Evolutionary conservation across 1,284 basidiomycete species (phyloP), one percentile per base, ranked within the genome.

Genomic region (Coriolopsis trogii): DNA sequence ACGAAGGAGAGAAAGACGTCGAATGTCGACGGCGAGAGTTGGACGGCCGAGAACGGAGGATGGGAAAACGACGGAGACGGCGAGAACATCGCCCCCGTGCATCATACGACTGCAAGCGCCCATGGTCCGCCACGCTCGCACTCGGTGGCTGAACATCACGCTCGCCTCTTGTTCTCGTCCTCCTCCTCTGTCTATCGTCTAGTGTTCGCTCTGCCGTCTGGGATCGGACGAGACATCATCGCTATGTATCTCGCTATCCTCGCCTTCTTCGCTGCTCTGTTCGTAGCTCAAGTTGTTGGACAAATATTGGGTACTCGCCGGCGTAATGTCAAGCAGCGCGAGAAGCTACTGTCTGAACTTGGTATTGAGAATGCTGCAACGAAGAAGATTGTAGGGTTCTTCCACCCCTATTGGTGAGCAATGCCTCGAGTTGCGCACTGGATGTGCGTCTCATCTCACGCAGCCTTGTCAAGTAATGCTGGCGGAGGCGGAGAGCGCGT

Each of bases 401-500:
- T 97, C 69, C 95, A 98, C 72, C 95, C 95, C 0, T 98, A 95
- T 71, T 97, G 94, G 93, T 95, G 63, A 73, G 84, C 67, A 20
- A 3, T 18, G 34, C 15, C 20, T 37, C 7, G 36, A 18, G 51
- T 25, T 28, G 23, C 30, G 31, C 21, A 9, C 37, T 12, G 47
- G 49, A 34, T 51, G 56, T 48, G 55, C 56, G 60, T 65, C 63
- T 72, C 63, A 72, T 73, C 68, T 72, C 69, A 72, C 67, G 53
- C 55, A 73, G 61, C 64, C n/a, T 50, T 49, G 51, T 37, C 46
- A 59, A 97, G 95, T 68, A 97, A 99, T 76, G 95, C 95, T 20
- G 96, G 96, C 0, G 96, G 96, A 10, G 97, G 97, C 12, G 97
- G 97, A 0, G 96, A 99, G 71, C 83, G 95, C 1, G 96, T 99